Conservation (phyloP, 768 basidiomycete genomes). For the Mycena sanguinolenta region DNA sequence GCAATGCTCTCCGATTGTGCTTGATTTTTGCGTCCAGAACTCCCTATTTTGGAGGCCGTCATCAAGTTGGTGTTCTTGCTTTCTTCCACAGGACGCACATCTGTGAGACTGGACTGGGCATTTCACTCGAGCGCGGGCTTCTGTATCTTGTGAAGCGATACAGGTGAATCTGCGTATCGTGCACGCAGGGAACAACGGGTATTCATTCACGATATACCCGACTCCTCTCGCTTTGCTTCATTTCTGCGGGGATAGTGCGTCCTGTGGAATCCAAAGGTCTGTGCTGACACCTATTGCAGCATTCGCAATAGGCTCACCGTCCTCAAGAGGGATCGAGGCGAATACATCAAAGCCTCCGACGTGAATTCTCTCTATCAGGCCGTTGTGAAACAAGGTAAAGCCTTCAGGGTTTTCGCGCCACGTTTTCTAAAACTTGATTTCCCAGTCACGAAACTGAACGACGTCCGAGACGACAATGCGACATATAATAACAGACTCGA, state of each 20-base stretch:
- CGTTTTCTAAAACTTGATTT: conserved; percentile 1
- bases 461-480: conserved; percentile 84
- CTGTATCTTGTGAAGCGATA: conserved; percentile 18
- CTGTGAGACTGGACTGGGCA: background rate
- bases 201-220: conserved; percentile 10
- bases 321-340: conserved; percentile 92
- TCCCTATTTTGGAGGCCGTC: conserved; percentile 93
- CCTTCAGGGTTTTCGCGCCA: background rate
- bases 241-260: conserved; percentile 35
- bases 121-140: background rate
- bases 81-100: conserved; percentile 33
- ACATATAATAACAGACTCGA: conserved; percentile 91
- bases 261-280: conserved; percentile 36
- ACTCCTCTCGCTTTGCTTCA: conserved; percentile 22
- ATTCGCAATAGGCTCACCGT: conserved; percentile 96
- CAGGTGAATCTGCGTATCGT: conserved; percentile 25
- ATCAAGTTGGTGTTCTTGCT: conserved; percentile 74
- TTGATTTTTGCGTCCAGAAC: conserved; percentile 66
- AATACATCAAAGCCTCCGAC: conserved; percentile 93
- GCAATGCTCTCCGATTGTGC: conserved; percentile 37
- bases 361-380: conserved; percentile 93
- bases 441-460: conserved; percentile 90
- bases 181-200: conserved; percentile 10
- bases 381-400: conserved; percentile 92
- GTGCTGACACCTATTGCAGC: conserved; percentile 56